These are phyloP conservation scores for Fusarium nygamai DNA, from an alignment of 2,329 filamentous ascomycete species.

Conservation along the genomic window DNA sequence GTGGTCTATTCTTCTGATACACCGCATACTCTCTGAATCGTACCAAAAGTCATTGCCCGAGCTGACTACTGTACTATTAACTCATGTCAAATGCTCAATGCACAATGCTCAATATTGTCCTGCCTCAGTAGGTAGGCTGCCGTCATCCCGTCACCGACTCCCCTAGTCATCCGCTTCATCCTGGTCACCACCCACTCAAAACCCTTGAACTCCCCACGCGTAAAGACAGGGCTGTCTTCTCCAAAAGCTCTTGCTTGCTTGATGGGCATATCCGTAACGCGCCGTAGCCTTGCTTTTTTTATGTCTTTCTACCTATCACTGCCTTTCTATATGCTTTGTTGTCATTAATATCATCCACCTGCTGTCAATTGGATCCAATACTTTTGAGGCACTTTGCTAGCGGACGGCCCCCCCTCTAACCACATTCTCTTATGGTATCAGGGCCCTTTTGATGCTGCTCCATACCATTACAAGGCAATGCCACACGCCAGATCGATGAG, in stretches of 20 bases:
- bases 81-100: neutral
- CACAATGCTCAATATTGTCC: neutral
- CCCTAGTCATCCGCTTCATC: conserved; percentile 20
- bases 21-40: neutral
- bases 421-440: neutral
- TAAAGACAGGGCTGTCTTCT: conserved; percentile 16
- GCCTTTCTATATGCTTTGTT: neutral
- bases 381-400: neutral
- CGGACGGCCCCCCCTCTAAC: neutral
- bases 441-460: conserved; percentile 9
- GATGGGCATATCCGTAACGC: conserved; percentile 12
- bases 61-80: neutral
- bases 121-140: neutral
- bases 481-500: conserved; percentile 14
- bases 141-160: conserved; percentile 35
- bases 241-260: conserved; percentile 2
- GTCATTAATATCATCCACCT: neutral
- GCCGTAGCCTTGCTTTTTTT: conserved; percentile 29
- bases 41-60: neutral
- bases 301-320: conserved; percentile 1
- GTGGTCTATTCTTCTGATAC: neutral
- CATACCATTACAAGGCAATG: conserved; percentile 15
- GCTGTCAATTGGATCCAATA: neutral
- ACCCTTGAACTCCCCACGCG: conserved; percentile 31
- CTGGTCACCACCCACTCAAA: conserved; percentile 28